Conservation (phyloP, 352 stramenopile genomes). For the Phytophthora europaea region DNA sequence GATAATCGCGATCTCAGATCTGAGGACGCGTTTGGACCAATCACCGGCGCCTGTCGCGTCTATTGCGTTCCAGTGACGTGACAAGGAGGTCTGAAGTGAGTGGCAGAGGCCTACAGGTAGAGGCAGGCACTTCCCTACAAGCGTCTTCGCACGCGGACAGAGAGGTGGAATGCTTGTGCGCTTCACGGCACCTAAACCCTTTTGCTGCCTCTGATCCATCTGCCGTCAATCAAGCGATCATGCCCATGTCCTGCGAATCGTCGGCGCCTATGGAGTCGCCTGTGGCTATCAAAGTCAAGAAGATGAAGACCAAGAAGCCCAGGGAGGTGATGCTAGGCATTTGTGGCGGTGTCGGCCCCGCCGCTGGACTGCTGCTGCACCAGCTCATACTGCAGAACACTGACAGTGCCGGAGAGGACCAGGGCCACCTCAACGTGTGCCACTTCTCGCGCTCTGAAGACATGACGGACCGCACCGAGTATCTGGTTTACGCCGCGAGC, state of each 20-base stretch:
- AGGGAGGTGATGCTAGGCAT: conserved; percentile 74
- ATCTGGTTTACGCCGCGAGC: conserved; percentile 44
- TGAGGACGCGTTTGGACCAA: conserved; percentile 26
- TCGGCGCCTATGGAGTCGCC: conserved; percentile 12
- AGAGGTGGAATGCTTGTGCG: conserved; percentile 22
- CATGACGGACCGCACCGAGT: conserved; percentile 81
- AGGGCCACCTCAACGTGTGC: conserved; percentile 73
- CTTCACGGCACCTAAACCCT: background rate
- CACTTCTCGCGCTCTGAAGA: conserved; percentile 83
- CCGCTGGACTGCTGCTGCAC: conserved; percentile 76
- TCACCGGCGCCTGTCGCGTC: conserved; percentile 15
- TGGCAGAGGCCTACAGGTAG: conserved; percentile 20
- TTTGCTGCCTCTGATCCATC: background rate
- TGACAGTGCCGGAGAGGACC: conserved; percentile 66
- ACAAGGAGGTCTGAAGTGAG: conserved; percentile 8
- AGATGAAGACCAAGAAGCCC: conserved; percentile 24
- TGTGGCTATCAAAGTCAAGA: conserved; percentile 16
- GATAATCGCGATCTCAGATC: conserved; percentile 3
- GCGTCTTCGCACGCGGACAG: conserved; percentile 1
- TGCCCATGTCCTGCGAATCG: conserved; percentile 1
- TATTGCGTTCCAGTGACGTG: conserved; percentile 8
- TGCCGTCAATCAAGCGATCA: background rate
- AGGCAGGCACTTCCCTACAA: background rate
- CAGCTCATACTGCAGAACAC: conserved; percentile 81
- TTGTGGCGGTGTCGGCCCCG: conserved; percentile 76